Percentiles rank a stretch among this genome's conserved stretches.
phyloP scores from a whole-genome alignment of 2,329 filamentous ascomycete species.

The Dactylellina leptospora region DNA sequence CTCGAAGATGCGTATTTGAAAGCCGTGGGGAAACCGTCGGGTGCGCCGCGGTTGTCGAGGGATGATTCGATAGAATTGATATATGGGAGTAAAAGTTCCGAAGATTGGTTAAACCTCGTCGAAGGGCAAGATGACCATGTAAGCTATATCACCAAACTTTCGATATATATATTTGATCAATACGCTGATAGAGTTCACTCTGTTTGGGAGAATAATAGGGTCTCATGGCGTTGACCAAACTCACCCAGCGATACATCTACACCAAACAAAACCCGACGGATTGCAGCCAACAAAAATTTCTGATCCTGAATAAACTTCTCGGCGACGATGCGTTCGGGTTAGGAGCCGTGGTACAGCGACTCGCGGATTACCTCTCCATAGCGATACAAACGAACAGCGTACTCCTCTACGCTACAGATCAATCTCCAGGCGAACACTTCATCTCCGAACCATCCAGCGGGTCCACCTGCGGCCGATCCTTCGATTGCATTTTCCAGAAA shows the following conservation, averaged over 20 bases:
- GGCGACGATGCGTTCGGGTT: constrained; percentile 55
- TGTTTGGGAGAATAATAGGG: constrained; percentile 31
- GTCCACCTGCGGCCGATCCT: constrained; percentile 49
- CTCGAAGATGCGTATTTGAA: constrained; percentile 17
- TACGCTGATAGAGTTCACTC: no score
- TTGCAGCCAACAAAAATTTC: constrained; percentile 33
- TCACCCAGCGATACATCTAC: constrained; percentile 50
- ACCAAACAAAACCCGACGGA: constrained; percentile 49
- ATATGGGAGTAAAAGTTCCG: constrained; percentile 15
- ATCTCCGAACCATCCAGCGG: constrained; percentile 26
- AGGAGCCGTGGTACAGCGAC: constrained; percentile 52
- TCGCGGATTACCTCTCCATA: constrained; percentile 48
- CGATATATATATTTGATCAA: neutral
- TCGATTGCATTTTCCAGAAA: constrained; percentile 55
- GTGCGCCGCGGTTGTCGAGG: constrained; percentile 6
- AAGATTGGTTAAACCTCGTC: constrained; percentile 30
- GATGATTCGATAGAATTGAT: constrained; percentile 33
- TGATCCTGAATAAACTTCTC: constrained; percentile 54
- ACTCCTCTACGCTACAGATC: constrained; percentile 49
- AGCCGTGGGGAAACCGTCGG: neutral
- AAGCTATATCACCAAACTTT: no score
- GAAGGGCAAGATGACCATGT: constrained; percentile 49
- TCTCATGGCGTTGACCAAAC: constrained; percentile 54
- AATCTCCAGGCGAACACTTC: constrained; percentile 54
- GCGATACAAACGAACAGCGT: constrained; percentile 54